These are phyloP conservation scores for Arbutus unedo DNA, from an alignment of 148 eudicot genomes.

Conservation along the genomic window DNA sequence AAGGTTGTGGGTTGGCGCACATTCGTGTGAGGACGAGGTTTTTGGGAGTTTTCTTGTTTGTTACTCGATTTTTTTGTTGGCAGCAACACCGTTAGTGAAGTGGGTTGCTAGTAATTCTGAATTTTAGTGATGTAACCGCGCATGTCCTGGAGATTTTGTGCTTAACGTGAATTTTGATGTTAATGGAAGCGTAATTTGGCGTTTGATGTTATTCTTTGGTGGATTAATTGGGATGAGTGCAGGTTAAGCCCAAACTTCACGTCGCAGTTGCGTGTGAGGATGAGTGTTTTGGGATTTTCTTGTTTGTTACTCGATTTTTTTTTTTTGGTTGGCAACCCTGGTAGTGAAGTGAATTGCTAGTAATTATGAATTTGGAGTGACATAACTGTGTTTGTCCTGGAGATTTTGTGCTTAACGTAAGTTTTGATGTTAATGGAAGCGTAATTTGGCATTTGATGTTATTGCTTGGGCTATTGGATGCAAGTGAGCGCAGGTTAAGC, in stretches of 20 bases:
- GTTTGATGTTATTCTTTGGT: not conserved
- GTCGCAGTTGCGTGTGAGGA: not conserved
- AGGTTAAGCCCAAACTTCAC: not conserved
- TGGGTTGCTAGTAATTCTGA: not conserved
- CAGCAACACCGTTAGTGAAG: not conserved
- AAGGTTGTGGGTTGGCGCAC: not conserved
- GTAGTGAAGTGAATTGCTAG: constrained; percentile 6
- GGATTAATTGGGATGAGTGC: not conserved
- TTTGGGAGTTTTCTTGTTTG: not conserved
- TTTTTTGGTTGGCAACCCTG: not conserved
- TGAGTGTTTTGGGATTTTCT: not conserved
- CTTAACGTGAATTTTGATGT: not conserved
- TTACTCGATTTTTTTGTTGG: not conserved
- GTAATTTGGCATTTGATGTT: not conserved
- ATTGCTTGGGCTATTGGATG: not conserved
- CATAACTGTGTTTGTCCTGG: not conserved
- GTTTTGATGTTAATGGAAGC: not conserved
- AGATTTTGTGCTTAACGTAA: not conserved
- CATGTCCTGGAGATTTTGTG: constrained; percentile 1
- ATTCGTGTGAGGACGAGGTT: constrained; percentile 12
- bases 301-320: not conserved
- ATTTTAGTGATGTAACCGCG: not conserved
- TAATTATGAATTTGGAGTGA: not conserved
- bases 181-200: not conserved
- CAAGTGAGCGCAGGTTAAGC: not conserved